A percentile compares a stretch with the other conserved stretches of the same genome.
Conservation (phyloP, 257 asterid genomes). For the Solanum rostratum region DNA sequence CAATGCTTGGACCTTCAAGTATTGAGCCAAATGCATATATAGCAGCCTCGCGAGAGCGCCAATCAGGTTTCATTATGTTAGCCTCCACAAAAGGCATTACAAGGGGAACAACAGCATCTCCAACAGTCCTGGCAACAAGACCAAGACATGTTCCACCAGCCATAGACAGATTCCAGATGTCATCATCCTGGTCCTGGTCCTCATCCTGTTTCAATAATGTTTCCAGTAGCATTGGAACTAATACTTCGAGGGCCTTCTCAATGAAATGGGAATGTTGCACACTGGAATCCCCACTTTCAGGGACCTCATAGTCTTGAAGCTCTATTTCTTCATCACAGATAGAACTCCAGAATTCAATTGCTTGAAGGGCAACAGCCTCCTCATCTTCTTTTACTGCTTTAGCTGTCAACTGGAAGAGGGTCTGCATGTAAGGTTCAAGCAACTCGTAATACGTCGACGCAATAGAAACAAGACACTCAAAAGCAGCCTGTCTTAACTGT, state of each 20-base stretch:
- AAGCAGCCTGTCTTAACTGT: slow-evolving; percentile 74
- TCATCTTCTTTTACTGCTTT: slow-evolving; percentile 73
- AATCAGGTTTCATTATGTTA: slow-evolving; percentile 60
- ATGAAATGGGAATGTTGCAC: slow-evolving; percentile 56
- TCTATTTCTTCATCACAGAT: slow-evolving; percentile 83
- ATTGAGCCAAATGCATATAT: slow-evolving; percentile 86
- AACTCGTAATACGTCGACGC: slow-evolving; percentile 69
- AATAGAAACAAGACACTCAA: slow-evolving; percentile 78
- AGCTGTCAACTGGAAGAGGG: slow-evolving; percentile 63
- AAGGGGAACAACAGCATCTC: slow-evolving; percentile 58
- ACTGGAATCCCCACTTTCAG: slow-evolving; percentile 44
- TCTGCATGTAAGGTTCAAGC: slow-evolving; percentile 72
- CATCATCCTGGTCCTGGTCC: slow-evolving; percentile 82
- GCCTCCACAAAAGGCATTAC: slow-evolving; percentile 76
- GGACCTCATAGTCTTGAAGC: slow-evolving; percentile 53
- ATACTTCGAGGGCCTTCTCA: slow-evolving; percentile 57
- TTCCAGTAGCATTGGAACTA: slow-evolving; percentile 78
- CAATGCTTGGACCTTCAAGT: slow-evolving; percentile 81
- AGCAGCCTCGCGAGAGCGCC: slow-evolving; percentile 85
- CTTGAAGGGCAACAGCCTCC: slow-evolving; percentile 82
- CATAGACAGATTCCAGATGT: slow-evolving; percentile 82
- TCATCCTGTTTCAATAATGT: slow-evolving; percentile 82
- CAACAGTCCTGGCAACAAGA: slow-evolving; percentile 73
- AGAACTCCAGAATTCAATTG: slow-evolving; percentile 91
- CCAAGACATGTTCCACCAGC: slow-evolving; percentile 86